Evolutionary conservation across 2,329 filamentous ascomycete species (phyloP), one percentile per base, ranked within the genome.

Genomic region (Microdochium trichocladiopsis): DNA sequence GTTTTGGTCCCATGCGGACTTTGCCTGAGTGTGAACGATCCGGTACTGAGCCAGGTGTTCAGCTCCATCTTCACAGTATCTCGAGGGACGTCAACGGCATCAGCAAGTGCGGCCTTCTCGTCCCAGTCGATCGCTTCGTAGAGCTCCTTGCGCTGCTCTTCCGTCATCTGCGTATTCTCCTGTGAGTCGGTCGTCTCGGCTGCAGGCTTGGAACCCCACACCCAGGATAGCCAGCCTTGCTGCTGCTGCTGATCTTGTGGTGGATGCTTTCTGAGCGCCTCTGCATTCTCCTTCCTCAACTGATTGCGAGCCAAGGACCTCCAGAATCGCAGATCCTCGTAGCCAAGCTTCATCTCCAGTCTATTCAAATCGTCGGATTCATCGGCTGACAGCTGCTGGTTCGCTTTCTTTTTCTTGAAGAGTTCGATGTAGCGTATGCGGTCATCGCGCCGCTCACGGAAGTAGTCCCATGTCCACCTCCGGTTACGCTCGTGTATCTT

Each of bases 101-200:
- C 91, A 0, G 90, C 79, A 37, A 99, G 79, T 2, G 88, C 89
- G 55, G 92, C 86, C 74, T 96, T 97, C 69, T 99, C 94, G 56
- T 99, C 90, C 86, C 93, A 99, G 62, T 97, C 94, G 61, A 99
- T 99, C 49, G 90, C 95, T 60, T 95, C 87, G 68, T 97, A 99
- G 10, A 99, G 80, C 69, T 99, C 93, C 66, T 97, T 91, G 43
- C 93, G 86, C 67, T 99, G 92, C 68, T 97, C 86, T 56, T 99
- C 94, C 0, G 90, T 95, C 79, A 99, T 95, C 54, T 90, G 83
- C 0, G 86, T 89, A 56, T 92, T 88, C 59, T 95, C 87, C 3
- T 84, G 78, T 47, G 88, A 77, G 41, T 88, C 79, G 50, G 68
- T 70, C 9, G 72, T 77, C 50, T 80, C 70, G 11, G 16, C 41